phyloP scores from a whole-genome alignment of 441 rosid genomes.

The Iberis amara region DNA sequence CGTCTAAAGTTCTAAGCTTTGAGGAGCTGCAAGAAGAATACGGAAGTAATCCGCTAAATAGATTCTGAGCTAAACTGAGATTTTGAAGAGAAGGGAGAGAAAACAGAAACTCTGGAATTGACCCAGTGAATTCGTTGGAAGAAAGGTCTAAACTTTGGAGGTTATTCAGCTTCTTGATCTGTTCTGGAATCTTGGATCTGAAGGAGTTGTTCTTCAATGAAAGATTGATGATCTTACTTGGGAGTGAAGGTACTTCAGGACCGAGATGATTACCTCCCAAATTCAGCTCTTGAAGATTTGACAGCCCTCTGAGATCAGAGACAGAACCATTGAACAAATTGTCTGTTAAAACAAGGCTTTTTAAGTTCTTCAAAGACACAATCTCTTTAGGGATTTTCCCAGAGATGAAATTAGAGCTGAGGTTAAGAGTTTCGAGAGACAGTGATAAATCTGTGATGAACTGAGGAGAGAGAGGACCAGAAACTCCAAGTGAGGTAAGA shows the following conservation, averaged over 20 bases:
- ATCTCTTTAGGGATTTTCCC: constrained; percentile 55
- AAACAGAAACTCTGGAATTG: constrained; percentile 54
- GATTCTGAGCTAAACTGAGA: constrained; percentile 52
- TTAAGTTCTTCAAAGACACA: constrained; percentile 43
- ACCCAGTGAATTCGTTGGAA: constrained; percentile 48
- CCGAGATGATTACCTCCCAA: constrained; percentile 57
- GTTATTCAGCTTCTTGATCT: constrained; percentile 35
- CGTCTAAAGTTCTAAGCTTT: constrained; percentile 48
- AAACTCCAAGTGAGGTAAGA: constrained; percentile 63
- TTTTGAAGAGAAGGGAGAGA: constrained; percentile 52
- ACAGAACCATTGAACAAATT: constrained; percentile 61
- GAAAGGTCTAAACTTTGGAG: constrained; percentile 65
- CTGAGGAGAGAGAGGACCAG: constrained; percentile 69
- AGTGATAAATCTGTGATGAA: constrained; percentile 42
- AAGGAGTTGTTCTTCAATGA: constrained; percentile 56
- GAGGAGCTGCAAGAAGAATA: constrained; percentile 42
- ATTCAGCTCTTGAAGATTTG: constrained; percentile 45
- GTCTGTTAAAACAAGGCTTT: constrained; percentile 48
- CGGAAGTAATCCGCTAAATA: constrained; percentile 52
- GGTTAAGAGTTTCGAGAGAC: constrained; percentile 46
- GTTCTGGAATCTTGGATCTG: constrained; percentile 52
- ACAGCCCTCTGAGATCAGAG: constrained; percentile 50
- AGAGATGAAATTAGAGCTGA: constrained; percentile 71
- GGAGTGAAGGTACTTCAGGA: constrained; percentile 56
- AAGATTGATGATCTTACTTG: constrained; percentile 39